Percentiles rank a stretch among this genome's conserved stretches.
Conservation (phyloP, 1,139 yeast species). For the Magnusiomyces ingens region DNA sequence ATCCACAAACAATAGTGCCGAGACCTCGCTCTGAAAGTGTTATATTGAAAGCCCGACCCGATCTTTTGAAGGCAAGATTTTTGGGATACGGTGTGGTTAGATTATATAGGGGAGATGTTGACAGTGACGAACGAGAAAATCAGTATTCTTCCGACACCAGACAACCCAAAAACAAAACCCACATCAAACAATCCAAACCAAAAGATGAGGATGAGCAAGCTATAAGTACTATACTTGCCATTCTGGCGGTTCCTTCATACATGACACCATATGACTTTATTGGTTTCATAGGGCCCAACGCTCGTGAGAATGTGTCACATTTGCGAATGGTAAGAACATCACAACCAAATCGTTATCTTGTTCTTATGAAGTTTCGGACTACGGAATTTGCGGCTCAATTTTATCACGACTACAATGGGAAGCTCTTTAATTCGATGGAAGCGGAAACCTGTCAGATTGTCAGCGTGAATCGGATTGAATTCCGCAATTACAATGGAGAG, state of each 20-base stretch:
- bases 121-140: constrained; percentile 13
- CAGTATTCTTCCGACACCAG: not conserved
- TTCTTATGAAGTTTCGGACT: constrained; percentile 64
- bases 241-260: constrained; percentile 81
- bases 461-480: constrained; percentile 53
- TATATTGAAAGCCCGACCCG: constrained; percentile 26
- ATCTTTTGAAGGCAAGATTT: constrained; percentile 51
- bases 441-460: constrained; percentile 82
- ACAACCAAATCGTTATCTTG: constrained; percentile 62
- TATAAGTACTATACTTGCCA: constrained; percentile 46
- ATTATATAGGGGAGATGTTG: constrained; percentile 46
- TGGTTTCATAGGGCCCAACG: constrained; percentile 66
- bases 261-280: constrained; percentile 78
- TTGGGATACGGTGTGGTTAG: constrained; percentile 70
- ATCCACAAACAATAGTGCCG: not conserved
- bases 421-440: constrained; percentile 76
- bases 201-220: not conserved
- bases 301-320: constrained; percentile 56
- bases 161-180: not conserved
- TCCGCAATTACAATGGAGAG: constrained; percentile 23
- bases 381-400: constrained; percentile 53
- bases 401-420: constrained; percentile 63
- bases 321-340: constrained; percentile 64
- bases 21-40: constrained; percentile 7
- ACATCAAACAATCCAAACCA: not conserved